Evolutionary conservation across 1,139 yeast genomes (phyloP).

Genomic region (Yamadazyma trypodendri): DNA sequence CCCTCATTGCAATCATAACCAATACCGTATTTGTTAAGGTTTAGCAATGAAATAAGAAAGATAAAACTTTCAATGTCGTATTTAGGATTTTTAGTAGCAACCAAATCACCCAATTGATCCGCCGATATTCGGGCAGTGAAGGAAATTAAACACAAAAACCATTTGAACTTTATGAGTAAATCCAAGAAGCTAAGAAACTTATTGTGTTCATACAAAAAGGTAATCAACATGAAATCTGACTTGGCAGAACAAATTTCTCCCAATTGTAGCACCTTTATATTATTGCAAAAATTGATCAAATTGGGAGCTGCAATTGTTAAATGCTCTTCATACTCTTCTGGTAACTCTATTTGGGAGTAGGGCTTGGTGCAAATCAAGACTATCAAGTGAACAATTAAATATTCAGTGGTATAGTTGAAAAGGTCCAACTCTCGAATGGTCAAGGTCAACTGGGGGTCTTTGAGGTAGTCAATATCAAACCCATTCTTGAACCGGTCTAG

Average conservation of each 20-base stretch:
- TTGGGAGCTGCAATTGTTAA: conserved; percentile 5
- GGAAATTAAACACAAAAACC: conserved; percentile 15
- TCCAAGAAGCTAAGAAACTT: conserved; percentile 10
- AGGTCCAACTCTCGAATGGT: conserved; percentile 2
- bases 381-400: conserved; percentile 6
- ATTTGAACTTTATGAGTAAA: conserved; percentile 12
- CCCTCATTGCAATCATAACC: conserved; percentile 13
- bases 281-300: conserved; percentile 3
- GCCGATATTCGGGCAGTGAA: conserved; percentile 13
- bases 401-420: conserved; percentile 10
- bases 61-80: conserved; percentile 9
- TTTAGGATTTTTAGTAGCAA: conserved; percentile 6
- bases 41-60: conserved; percentile 13
- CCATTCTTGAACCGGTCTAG: conserved; percentile 9
- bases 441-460: not conserved
- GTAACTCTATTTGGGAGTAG: conserved; percentile 8
- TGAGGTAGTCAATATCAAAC: conserved; percentile 2
- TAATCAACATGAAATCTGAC: conserved; percentile 4
- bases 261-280: conserved; percentile 4
- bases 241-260: not conserved
- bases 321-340: conserved; percentile 6
- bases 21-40: conserved; percentile 13
- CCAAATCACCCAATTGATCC: conserved; percentile 6
- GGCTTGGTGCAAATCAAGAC: conserved; percentile 11
- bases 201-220: conserved; percentile 3